These are phyloP conservation scores for Mortierella sp. DNA, from an alignment of 371 early-diverging fungal species.

Conservation along the genomic window DNA sequence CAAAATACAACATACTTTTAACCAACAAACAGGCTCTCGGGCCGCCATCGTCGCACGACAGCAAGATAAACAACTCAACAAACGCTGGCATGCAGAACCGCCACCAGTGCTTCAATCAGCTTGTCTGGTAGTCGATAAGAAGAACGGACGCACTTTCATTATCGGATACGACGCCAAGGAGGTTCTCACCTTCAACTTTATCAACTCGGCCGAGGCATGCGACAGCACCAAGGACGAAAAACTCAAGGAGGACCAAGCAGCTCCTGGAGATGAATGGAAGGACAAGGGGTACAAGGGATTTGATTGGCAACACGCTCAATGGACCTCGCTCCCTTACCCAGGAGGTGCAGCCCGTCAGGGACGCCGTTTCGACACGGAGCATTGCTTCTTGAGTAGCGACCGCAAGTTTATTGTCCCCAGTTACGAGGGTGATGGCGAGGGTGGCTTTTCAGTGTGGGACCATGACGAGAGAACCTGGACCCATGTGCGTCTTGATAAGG, in stretches of 20 bases:
- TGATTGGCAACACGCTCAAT: conserved; percentile 44
- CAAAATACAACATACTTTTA: neutral
- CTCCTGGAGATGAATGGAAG: conserved; percentile 19
- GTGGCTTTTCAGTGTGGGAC: conserved; percentile 50
- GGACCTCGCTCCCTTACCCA: conserved; percentile 49
- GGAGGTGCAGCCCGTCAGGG: conserved; percentile 28
- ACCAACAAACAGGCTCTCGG: neutral
- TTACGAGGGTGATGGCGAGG: conserved; percentile 37
- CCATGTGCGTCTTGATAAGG: conserved; percentile 24
- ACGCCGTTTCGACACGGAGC: conserved; percentile 42
- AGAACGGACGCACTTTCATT: conserved; percentile 42
- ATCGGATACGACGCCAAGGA: conserved; percentile 48
- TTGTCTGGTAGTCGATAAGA: conserved; percentile 37
- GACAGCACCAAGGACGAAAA: conserved; percentile 14
- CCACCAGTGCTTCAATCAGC: conserved; percentile 46
- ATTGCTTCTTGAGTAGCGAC: conserved; percentile 45
- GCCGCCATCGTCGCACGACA: neutral
- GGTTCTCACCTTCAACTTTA: conserved; percentile 41
- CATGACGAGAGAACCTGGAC: conserved; percentile 37
- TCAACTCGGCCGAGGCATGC: conserved; percentile 44
- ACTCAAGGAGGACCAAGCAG: conserved; percentile 4
- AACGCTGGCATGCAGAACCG: conserved; percentile 47
- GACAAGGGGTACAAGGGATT: conserved; percentile 10
- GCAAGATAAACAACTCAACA: conserved; percentile 1
- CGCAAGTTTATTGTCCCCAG: conserved; percentile 39